Percentiles rank a stretch among this genome's conserved stretches.
phyloP scores from a whole-genome alignment of 306 rosid genomes.

The Cucurbita ficifolia region DNA sequence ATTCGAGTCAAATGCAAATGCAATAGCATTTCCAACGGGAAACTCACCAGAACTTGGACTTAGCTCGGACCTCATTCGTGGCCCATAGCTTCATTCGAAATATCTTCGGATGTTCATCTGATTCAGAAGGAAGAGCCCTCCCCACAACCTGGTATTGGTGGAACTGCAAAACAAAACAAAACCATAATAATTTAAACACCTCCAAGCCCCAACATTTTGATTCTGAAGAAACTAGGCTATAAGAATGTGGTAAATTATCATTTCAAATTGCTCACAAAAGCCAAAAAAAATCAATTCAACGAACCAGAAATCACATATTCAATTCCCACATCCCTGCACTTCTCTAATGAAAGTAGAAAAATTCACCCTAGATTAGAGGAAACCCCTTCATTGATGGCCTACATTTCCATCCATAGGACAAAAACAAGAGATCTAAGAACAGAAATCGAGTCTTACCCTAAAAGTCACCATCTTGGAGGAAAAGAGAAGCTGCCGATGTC shows the following conservation, averaged over 20 bases:
- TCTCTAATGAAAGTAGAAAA: not conserved
- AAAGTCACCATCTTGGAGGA: conserved; percentile 41
- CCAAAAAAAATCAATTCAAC: not conserved
- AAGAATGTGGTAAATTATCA: not conserved
- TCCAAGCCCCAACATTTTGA: not conserved
- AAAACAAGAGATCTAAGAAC: conserved; percentile 1
- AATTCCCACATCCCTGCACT: not conserved
- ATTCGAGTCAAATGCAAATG: not conserved
- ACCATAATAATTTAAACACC: not conserved
- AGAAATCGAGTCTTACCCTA: conserved; percentile 24
- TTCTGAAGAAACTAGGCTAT: not conserved
- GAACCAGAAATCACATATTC: not conserved
- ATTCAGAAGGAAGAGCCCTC: conserved; percentile 66
- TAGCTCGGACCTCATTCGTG: conserved; percentile 89
- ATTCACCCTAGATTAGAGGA: too few species aligned
- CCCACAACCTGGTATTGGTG: conserved; percentile 94
- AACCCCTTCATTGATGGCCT: not conserved
- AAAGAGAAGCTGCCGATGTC: not conserved
- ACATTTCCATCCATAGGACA: not conserved
- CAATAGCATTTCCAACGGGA: not conserved
- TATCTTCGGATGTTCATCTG: conserved; percentile 64
- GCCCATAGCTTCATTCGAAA: conserved; percentile 96
- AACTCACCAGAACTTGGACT: conserved; percentile 76
- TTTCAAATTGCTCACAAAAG: not conserved
- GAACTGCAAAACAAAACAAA: conserved; percentile 26